Evolutionary conservation across 2,329 filamentous ascomycete genomes (phyloP).

Genomic region (Thielaviopsis euricoi): DNA sequence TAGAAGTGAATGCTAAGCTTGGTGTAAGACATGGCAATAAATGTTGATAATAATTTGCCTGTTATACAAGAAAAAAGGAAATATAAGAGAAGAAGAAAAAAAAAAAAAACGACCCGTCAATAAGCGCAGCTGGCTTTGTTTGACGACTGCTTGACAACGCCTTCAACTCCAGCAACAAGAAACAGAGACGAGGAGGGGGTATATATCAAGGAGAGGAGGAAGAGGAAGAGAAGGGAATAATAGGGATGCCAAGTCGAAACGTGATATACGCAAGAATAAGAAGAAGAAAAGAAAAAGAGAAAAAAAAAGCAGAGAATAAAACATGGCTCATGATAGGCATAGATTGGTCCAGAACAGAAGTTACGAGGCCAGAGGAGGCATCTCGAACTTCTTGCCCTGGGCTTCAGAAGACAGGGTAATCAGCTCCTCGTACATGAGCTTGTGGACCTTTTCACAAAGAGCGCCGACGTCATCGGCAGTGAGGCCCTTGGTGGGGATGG

Average conservation of each 20-base stretch:
- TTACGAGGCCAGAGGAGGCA: slow-evolving; percentile 4
- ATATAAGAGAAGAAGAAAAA: too few relatives aligned
- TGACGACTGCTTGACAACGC: neutral
- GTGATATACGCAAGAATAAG: neutral
- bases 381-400: slow-evolving; percentile 21
- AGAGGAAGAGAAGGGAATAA: neutral
- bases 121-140: too few relatives aligned
- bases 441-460: slow-evolving; percentile 49
- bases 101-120: too few relatives aligned
- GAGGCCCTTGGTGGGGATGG: slow-evolving; percentile 60
- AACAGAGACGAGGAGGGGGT: neutral
- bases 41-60: too few relatives aligned
- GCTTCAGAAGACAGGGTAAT: slow-evolving; percentile 34
- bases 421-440: slow-evolving; percentile 59
- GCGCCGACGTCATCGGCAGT: slow-evolving; percentile 62
- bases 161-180: neutral
- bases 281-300: neutral
- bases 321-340: neutral
- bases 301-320: neutral
- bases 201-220: neutral
- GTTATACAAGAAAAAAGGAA: too few relatives aligned
- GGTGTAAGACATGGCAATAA: too few relatives aligned
- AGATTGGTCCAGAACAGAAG: neutral
- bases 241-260: neutral
- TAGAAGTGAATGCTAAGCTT: too few relatives aligned